Conservation (phyloP, 2,329 filamentous ascomycete species). For the Fusarium dimerum region DNA sequence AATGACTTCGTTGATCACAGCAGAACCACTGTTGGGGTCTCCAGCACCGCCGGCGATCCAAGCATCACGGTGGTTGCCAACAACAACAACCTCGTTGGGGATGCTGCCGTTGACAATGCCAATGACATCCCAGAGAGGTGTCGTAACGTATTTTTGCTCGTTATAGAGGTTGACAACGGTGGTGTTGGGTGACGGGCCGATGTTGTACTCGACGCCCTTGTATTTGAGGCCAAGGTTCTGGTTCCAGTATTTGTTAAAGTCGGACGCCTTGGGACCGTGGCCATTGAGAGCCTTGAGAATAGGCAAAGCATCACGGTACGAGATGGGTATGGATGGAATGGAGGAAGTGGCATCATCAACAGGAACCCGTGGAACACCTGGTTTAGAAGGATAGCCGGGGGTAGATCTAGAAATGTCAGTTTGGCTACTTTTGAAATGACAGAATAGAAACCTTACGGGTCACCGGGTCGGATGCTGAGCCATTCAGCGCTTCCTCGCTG, state of each 20-base stretch:
- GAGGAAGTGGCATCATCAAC: conserved; percentile 71
- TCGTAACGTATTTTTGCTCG: conserved; percentile 79
- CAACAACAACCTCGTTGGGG: conserved; percentile 79
- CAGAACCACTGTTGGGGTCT: conserved; percentile 82
- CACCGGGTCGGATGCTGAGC: conserved; percentile 66
- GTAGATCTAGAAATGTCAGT: conserved; percentile 61
- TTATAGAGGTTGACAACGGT: conserved; percentile 74
- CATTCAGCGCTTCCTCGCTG: conserved; percentile 88
- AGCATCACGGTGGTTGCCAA: conserved; percentile 92
- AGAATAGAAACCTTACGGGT: conserved; percentile 54
- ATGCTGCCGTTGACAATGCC: conserved; percentile 88
- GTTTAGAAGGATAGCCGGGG: conserved; percentile 89
- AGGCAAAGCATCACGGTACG: conserved; percentile 82
- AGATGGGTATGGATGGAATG: conserved; percentile 91
- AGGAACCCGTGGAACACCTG: conserved; percentile 76
- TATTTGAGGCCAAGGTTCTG: conserved; percentile 71
- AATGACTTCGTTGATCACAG: conserved; percentile 76
- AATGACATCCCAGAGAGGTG: conserved; percentile 87
- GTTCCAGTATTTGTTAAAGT: conserved; percentile 73
- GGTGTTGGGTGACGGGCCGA: conserved; percentile 76
- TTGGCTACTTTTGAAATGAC: neutral
- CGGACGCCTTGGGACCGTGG: conserved; percentile 74
- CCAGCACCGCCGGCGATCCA: conserved; percentile 85
- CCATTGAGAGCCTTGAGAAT: conserved; percentile 90
- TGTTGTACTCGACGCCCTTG: conserved; percentile 81